These are phyloP conservation scores for Parietichytrium sp. DNA, from an alignment of 108 stramenopile species.

Conservation along the genomic window DNA sequence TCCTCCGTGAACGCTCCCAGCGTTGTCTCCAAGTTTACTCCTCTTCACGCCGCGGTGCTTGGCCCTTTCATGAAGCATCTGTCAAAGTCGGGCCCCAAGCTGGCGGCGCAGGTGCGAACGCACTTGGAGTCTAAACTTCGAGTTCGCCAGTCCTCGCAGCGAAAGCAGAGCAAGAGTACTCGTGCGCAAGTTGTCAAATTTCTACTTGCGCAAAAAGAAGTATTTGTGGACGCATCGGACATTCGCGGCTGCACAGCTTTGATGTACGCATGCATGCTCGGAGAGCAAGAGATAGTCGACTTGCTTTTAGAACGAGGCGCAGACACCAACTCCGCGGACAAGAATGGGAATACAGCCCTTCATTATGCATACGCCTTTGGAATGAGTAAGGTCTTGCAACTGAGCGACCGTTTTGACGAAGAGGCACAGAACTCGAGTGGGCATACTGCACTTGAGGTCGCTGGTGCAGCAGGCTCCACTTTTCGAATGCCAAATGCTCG, in stretches of 20 bases:
- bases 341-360: background rate
- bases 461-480: too few species aligned
- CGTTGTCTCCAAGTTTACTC: background rate
- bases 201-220: background rate
- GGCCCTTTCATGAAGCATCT: too few species aligned
- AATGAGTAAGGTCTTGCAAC: too few species aligned
- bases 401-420: too few species aligned
- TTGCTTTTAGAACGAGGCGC: background rate
- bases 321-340: background rate
- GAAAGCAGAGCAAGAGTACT: background rate
- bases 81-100: background rate
- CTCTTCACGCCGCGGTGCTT: background rate
- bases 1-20: background rate
- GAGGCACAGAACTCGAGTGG: too few species aligned
- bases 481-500: too few species aligned
- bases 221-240: constrained; percentile 22
- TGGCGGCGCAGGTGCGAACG: too few species aligned
- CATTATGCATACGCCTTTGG: constrained; percentile 27
- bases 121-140: too few species aligned
- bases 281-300: background rate
- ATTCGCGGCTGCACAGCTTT: background rate
- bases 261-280: constrained; percentile 6
- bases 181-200: background rate
- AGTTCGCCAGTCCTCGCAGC: too few species aligned
- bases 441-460: too few species aligned